Evolutionary conservation across 371 early-diverging fungal species (phyloP), one percentile per base, ranked within the genome.

Genomic region (Syncephalastrum racemosum): DNA sequence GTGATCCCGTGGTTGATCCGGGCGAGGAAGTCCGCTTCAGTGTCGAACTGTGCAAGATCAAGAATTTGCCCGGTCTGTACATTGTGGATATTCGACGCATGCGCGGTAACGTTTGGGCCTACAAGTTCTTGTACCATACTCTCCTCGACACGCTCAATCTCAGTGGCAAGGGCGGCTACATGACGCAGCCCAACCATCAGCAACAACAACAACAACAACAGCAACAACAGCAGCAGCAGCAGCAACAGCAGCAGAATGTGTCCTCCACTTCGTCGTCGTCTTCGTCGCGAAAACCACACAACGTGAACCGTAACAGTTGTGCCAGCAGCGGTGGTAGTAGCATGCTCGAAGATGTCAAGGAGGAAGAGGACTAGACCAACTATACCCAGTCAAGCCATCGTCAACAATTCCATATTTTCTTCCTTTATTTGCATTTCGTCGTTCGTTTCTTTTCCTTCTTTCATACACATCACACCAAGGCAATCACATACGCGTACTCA

Each of bases 71-170:
- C 42, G 92, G 90, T 23, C 81, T 95, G n/a, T 92, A 89, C 71
- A 90, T 94, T 60, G 94, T 97, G 36, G 92, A 93, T 64, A 85
- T 97, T 67, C 86, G 93, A 63, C 86, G 97, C 49, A 77, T 90
- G 74, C 84, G 89, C 58, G 97, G 97, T 54, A 94, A 93, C 69
- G 83, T 91, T 25, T 96, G 96, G 97, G 83, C 86, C 0, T 96
- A 94, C 82, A 95, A 95, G 80, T 86, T 85, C 62, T 64, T 97
- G 22, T 96, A 96, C 71, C 87, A 94, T 61, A 75, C 80, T 7
- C 66, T 87, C 22, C 62, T 90, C 59, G 79, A 83, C 20, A 68
- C 73, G 4, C 62, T 88, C 54, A 82, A 86, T 40, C 63, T 88
- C 44, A 74, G 77, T 39, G 70, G 77, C 53, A 81, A 84, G 56